Percentiles rank a stretch among this genome's conserved stretches.
Evolutionary conservation across 1,284 basidiomycete genomes (phyloP).

Genomic region (Athelia psychrophila): DNA sequence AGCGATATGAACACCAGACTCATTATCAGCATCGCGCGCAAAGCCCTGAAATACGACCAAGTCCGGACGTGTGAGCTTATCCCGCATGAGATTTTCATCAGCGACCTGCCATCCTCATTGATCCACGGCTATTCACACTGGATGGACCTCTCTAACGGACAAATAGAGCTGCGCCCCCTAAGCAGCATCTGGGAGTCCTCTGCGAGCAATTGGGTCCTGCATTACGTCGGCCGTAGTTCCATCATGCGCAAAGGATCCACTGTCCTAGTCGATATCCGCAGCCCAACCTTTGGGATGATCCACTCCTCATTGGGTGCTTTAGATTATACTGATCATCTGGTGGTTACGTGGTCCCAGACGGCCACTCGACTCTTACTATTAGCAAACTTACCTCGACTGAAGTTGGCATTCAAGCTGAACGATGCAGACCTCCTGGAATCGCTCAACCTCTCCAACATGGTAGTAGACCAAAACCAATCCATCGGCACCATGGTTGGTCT

Average conservation of each 20-base stretch:
- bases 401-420: slow-evolving; percentile 33
- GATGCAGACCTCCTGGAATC: slow-evolving; percentile 25
- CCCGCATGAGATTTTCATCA: slow-evolving; percentile 13
- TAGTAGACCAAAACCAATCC: slow-evolving; percentile 32
- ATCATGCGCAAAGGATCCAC: background rate
- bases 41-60: too few species aligned
- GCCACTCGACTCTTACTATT: slow-evolving; percentile 9
- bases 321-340: slow-evolving; percentile 28
- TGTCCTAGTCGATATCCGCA: slow-evolving; percentile 19
- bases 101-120: slow-evolving; percentile 23
- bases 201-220: slow-evolving; percentile 20
- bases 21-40: slow-evolving; percentile 11
- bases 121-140: slow-evolving; percentile 22
- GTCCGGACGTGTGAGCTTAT: slow-evolving; percentile 19
- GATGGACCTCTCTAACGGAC: slow-evolving; percentile 14
- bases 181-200: slow-evolving; percentile 15
- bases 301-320: slow-evolving; percentile 23
- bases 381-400: slow-evolving; percentile 29
- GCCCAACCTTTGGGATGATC: slow-evolving; percentile 23
- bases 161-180: slow-evolving; percentile 23
- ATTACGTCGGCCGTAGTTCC: slow-evolving; percentile 4
- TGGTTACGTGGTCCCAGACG: slow-evolving; percentile 13
- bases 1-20: slow-evolving; percentile 19
- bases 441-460: slow-evolving; percentile 30
- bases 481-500: slow-evolving; percentile 38